Evolutionary conservation across 768 basidiomycete genomes (phyloP).

Genomic region (Imleria badia): DNA sequence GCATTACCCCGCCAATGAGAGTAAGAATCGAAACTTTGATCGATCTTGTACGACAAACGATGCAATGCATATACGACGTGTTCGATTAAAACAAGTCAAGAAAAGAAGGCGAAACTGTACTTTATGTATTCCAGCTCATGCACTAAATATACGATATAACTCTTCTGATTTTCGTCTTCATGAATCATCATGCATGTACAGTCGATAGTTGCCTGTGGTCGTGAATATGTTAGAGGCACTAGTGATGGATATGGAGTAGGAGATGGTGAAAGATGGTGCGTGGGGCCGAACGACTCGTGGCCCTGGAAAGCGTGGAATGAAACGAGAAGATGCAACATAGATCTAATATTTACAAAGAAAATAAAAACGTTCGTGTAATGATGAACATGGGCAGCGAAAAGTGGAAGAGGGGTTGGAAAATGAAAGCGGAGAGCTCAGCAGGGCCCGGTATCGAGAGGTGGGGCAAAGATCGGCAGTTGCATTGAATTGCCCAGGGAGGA

Average conservation of each 20-base stretch:
- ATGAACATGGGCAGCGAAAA: not conserved
- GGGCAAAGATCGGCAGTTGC: not conserved
- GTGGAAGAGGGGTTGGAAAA: not conserved
- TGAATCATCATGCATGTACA: constrained; percentile 9
- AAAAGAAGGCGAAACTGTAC: not conserved
- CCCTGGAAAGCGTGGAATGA: not conserved
- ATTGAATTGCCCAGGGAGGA: not conserved
- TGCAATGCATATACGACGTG: not conserved
- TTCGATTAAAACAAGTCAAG: constrained; percentile 3
- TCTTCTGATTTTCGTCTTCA: constrained; percentile 1
- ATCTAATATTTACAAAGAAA: constrained; percentile 19
- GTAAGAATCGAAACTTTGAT: not conserved
- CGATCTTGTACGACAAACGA: too few species aligned
- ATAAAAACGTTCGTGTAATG: not conserved
- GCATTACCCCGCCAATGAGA: too few species aligned
- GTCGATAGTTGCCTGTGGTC: not conserved
- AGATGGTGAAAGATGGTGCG: constrained; percentile 15
- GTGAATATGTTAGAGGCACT: constrained; percentile 1
- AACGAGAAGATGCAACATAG: not conserved
- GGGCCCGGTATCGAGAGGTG: not conserved
- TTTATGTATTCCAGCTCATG: constrained; percentile 1
- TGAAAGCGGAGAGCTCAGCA: not conserved
- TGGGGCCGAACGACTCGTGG: not conserved
- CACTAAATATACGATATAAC: constrained; percentile 11
- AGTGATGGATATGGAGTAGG: constrained; percentile 2